Conservation (phyloP, 2,329 filamentous ascomycete species). For the Graphilbum ipis-grandicollis region DNA sequence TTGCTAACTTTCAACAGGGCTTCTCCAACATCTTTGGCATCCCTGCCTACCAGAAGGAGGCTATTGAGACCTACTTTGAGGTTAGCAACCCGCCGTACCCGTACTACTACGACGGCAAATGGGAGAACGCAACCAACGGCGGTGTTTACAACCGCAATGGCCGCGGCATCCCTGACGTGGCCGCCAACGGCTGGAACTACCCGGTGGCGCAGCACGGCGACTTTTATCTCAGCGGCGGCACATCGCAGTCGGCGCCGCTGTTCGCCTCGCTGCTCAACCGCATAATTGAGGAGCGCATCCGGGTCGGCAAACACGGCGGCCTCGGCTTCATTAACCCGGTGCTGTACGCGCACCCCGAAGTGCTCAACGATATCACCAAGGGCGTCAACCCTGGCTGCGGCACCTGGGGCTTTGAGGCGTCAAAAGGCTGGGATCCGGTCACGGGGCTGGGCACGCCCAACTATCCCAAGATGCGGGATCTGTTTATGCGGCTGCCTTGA, state of each 20-base stretch:
- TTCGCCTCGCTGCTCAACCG: constrained; percentile 30
- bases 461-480: constrained; percentile 10
- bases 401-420: constrained; percentile 13
- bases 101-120: constrained; percentile 20
- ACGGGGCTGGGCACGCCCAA: constrained; percentile 13
- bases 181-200: constrained; percentile 10
- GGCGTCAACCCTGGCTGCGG: constrained; percentile 16
- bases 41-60: constrained; percentile 20
- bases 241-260: constrained; percentile 26
- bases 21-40: constrained; percentile 26
- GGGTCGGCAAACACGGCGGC: constrained; percentile 21
- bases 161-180: constrained; percentile 10
- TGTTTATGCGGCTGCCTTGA: constrained; percentile 9
- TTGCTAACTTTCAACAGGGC: constrained; percentile 17
- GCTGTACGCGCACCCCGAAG: constrained; percentile 13
- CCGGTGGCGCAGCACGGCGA: neutral
- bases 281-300: constrained; percentile 39
- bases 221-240: constrained; percentile 3
- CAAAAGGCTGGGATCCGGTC: constrained; percentile 12
- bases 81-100: constrained; percentile 11
- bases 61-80: constrained; percentile 2
- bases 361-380: constrained; percentile 13
- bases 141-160: constrained; percentile 11
- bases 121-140: constrained; percentile 5
- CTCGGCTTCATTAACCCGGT: constrained; percentile 19